Base-by-base conservation (phyloP, 2,329 filamentous ascomycete genomes). In the Claviceps purpurea region DNA sequence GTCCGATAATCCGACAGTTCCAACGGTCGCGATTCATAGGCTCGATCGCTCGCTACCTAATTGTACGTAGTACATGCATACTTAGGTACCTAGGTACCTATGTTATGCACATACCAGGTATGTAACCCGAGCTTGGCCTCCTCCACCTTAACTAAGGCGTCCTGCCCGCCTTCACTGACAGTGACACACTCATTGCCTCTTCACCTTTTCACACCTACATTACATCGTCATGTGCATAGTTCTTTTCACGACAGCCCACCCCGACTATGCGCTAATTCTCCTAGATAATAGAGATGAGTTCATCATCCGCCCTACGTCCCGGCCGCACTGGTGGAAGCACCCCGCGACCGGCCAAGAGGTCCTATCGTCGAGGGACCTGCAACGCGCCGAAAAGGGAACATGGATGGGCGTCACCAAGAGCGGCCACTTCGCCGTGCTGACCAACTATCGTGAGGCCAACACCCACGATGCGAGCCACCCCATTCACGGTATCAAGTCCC, bases 241-340 rank as follows among this genome's bases (percentile, higher is more conserved):
- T 48, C 72, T 90, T 46, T 71, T 88, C 54, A 87, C 85, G 26
- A 90, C 85, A 18, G 76, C 83, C 46, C 86, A 90, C 63, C 86
- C 87, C 10, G 73, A 77, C 58, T 90, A 90, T 67, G 76, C 84
- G 26, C 74, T 90, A 55, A 85, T 91, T 59, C 70, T 87, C 55
- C 73, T 89, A 63, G 81, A 89, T 69, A 91, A 91, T 65, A 79
- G 87, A 59, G 87, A 91, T 70, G 85, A 84, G 64, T 84, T 78
- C 67, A 78, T 84, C 56, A 72, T 82, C 14, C 74, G 81, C 30
- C 81, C 81, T 4, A 84, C 81, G 2, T 81, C 76, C 50, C 71
- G 77, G 54, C 80, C 80, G 6, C 75, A 82, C 64, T 84, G 80
- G 80, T 84, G 80, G 79, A 73, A 65, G 44, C 73, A 73, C 54